Conservation (phyloP, 768 basidiomycete genomes). For the Leccinum subgranulosum region DNA sequence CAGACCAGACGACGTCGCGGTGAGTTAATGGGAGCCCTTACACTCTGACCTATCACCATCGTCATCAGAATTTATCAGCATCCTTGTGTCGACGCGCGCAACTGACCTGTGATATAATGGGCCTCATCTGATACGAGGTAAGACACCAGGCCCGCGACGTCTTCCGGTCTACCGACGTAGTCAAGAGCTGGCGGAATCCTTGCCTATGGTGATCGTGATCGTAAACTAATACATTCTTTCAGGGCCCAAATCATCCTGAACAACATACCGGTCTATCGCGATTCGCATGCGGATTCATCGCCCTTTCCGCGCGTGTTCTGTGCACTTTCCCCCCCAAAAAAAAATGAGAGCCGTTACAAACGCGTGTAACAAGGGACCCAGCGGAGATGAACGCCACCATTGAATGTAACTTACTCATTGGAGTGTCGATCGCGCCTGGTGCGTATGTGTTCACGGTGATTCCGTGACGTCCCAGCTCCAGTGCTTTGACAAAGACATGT, state of each 20-base stretch:
- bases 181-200: neutral
- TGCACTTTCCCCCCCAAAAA: neutral
- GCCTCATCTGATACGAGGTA: neutral
- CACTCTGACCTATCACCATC: neutral
- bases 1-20: neutral
- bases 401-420: constrained; percentile 1
- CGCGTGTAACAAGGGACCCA: neutral
- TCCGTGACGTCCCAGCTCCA: constrained; percentile 34
- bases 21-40: neutral
- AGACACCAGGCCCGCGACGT: neutral
- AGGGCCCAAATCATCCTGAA: too few relatives aligned
- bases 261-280: neutral
- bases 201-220: neutral
- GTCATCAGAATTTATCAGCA: neutral
- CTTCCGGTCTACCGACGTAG: neutral
- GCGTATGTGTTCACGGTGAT: constrained; percentile 45
- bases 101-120: neutral
- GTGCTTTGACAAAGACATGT: constrained; percentile 21
- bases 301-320: neutral
- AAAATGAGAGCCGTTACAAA: neutral
- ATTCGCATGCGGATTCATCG: neutral
- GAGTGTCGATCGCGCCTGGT: constrained; percentile 10
- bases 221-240: neutral
- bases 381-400: constrained; percentile 11
- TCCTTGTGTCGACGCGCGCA: neutral